These are phyloP conservation scores for Colletotrichum abscissum DNA, from an alignment of 2,329 filamentous ascomycete genomes.

Conservation along the genomic window DNA sequence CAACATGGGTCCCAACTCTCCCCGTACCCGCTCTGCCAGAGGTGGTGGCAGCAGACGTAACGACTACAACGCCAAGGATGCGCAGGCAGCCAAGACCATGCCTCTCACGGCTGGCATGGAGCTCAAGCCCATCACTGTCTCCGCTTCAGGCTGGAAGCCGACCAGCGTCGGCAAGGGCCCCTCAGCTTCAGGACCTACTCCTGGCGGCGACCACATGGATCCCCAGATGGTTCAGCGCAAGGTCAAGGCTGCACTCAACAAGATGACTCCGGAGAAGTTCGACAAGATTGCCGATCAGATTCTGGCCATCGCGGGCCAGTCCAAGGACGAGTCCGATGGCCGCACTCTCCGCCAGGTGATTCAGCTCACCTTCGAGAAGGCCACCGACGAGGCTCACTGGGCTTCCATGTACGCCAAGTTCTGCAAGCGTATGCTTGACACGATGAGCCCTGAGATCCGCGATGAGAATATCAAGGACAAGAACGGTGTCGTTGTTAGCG, in stretches of 20 bases:
- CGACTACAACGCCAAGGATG: slow-evolving; percentile 68
- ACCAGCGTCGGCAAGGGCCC: slow-evolving; percentile 69
- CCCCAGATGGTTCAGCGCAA: slow-evolving; percentile 97
- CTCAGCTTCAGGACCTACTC: slow-evolving; percentile 46
- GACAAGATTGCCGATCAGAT: slow-evolving; percentile 96
- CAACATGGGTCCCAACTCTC: slow-evolving; percentile 74
- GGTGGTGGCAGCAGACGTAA: slow-evolving; percentile 70
- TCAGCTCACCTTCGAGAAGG: slow-evolving; percentile 98
- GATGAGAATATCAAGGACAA: slow-evolving; percentile 96
- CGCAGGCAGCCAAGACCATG: slow-evolving; percentile 85
- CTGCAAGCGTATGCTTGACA: slow-evolving; percentile 96
- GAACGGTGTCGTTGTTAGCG: slow-evolving; percentile 86
- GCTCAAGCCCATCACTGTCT: slow-evolving; percentile 80
- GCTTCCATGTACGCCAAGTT: slow-evolving; percentile 99
- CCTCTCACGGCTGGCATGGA: slow-evolving; percentile 88
- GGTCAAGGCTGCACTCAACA: slow-evolving; percentile 98
- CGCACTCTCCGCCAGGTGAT: slow-evolving; percentile 97
- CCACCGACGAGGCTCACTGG: slow-evolving; percentile 98
- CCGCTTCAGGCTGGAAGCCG: slow-evolving; percentile 90
- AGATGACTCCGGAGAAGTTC: slow-evolving; percentile 99
- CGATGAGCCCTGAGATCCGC: slow-evolving; percentile 93
- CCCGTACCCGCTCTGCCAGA: slow-evolving; percentile 73
- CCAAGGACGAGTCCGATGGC: slow-evolving; percentile 93
- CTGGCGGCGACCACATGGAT: slow-evolving; percentile 72
- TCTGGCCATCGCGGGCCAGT: slow-evolving; percentile 90